Percentiles rank a stretch among this genome's conserved stretches.
Conservation (phyloP, 352 stramenopile genomes). For the Phytophthora brassicae region DNA sequence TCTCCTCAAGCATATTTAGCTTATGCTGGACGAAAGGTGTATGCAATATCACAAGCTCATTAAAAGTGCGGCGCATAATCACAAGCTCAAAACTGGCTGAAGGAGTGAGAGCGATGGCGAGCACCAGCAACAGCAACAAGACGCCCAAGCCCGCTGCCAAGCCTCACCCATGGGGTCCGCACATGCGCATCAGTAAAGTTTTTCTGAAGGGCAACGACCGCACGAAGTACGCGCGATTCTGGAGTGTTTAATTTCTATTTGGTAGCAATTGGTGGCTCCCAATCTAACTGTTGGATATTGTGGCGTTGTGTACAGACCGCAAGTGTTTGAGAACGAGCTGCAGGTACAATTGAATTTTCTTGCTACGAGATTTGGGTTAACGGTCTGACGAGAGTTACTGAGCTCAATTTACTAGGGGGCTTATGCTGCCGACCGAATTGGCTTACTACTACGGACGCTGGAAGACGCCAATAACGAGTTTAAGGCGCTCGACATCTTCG, state of each 20-base stretch:
- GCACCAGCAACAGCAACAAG: conserved; percentile 19
- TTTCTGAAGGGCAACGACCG: conserved; percentile 88
- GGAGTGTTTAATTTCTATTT: background rate
- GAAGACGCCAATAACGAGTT: conserved; percentile 67
- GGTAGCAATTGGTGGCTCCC: background rate
- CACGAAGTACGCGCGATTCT: conserved; percentile 59
- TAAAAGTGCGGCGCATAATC: conserved; percentile 9
- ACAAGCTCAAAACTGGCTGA: background rate
- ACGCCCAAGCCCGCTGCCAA: conserved; percentile 21
- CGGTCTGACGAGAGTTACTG: no score
- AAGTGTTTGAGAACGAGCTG: conserved; percentile 88
- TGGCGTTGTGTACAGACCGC: conserved; percentile 40
- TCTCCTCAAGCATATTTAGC: no score
- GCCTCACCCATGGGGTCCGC: conserved; percentile 72
- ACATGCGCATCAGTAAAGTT: conserved; percentile 84
- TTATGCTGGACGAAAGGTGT: background rate
- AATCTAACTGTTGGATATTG: conserved; percentile 7
- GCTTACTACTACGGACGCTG: conserved; percentile 65
- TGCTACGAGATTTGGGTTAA: no score
- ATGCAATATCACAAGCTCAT: background rate
- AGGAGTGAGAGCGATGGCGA: conserved; percentile 23
- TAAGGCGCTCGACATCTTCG: conserved; percentile 82
- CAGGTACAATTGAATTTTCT: no score
- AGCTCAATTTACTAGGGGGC: conserved; percentile 51
- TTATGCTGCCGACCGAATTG: conserved; percentile 70